A percentile compares a stretch with the other conserved stretches of the same genome.
phyloP scores from a whole-genome alignment of 2,329 filamentous ascomycete species.

The Ophiosphaerella korrae region DNA sequence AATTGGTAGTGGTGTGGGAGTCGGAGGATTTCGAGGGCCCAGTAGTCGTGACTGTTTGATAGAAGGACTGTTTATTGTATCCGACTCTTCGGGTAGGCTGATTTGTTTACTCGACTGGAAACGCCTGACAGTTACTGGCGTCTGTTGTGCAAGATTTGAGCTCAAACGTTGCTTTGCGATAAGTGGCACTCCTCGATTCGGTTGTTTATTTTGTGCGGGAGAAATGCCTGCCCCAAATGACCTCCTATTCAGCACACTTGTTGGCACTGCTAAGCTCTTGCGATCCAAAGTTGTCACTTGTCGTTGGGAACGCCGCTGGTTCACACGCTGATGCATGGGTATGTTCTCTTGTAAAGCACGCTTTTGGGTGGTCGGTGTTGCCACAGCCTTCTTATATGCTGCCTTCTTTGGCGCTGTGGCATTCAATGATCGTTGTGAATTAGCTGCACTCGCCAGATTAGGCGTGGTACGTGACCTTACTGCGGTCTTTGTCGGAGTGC shows the following conservation, averaged over 20 bases:
- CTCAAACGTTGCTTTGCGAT: slow-evolving; percentile 22
- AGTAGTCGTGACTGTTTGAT: slow-evolving; percentile 19
- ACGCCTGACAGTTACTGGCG: slow-evolving; percentile 27
- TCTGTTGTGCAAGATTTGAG: slow-evolving; percentile 20
- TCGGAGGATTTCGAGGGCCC: slow-evolving; percentile 17
- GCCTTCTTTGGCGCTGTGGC: slow-evolving; percentile 27
- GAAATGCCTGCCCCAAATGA: slow-evolving; percentile 18
- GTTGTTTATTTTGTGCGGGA: slow-evolving; percentile 21
- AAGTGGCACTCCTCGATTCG: slow-evolving; percentile 18
- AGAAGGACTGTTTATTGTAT: slow-evolving; percentile 1
- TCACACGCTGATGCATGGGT: slow-evolving; percentile 18
- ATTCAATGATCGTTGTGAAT: slow-evolving; percentile 11
- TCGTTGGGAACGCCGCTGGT: slow-evolving; percentile 22
- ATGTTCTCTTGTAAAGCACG: slow-evolving; percentile 28
- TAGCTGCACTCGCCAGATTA: slow-evolving; percentile 27
- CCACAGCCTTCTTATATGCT: slow-evolving; percentile 11
- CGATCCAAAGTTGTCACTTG: slow-evolving; percentile 24
- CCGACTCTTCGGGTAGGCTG: background rate
- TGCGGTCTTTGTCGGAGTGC: slow-evolving; percentile 19
- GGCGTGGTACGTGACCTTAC: slow-evolving; percentile 39
- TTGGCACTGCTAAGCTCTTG: slow-evolving; percentile 23
- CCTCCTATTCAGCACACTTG: slow-evolving; percentile 15
- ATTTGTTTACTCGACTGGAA: slow-evolving; percentile 10
- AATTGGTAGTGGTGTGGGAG: slow-evolving; percentile 11
- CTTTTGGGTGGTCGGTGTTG: slow-evolving; percentile 13